These are phyloP conservation scores for Venustampulla echinocandica DNA, from an alignment of 495 filamentous ascomycete genomes.

Conservation along the genomic window DNA sequence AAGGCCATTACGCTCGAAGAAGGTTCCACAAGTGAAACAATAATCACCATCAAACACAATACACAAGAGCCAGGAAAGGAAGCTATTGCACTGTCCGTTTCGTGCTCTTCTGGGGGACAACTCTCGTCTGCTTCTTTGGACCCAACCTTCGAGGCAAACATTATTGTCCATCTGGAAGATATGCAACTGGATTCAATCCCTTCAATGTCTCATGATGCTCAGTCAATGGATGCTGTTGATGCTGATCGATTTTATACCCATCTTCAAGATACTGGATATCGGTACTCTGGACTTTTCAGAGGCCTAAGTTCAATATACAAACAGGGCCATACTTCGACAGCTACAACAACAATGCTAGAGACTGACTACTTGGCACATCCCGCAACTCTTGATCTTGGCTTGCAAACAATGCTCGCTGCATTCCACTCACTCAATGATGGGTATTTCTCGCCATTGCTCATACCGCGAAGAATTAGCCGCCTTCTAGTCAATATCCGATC, in stretches of 20 bases:
- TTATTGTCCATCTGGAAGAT: not conserved
- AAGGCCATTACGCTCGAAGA: slow-evolving; percentile 26
- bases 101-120: too few relatives aligned
- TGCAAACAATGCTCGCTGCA: too few relatives aligned
- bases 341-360: too few relatives aligned
- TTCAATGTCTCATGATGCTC: not conserved
- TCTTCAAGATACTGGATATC: not conserved
- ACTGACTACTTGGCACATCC: too few relatives aligned
- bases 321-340: too few relatives aligned
- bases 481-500: too few relatives aligned
- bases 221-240: not conserved
- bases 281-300: not conserved
- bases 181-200: not conserved
- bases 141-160: not conserved
- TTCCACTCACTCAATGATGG: too few relatives aligned
- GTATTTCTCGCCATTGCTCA: too few relatives aligned
- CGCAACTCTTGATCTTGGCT: too few relatives aligned
- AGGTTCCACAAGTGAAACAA: slow-evolving; percentile 11
- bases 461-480: too few relatives aligned
- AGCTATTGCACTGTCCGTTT: not conserved
- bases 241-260: not conserved
- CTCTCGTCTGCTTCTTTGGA: not conserved
- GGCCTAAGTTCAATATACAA: not conserved
- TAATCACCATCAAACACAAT: slow-evolving; percentile 10
- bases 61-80: not conserved